Evolutionary conservation across 805 yeast genomes (phyloP), one percentile per base, ranked within the genome.

Genomic region (Wickerhamiella kazuoi): DNA sequence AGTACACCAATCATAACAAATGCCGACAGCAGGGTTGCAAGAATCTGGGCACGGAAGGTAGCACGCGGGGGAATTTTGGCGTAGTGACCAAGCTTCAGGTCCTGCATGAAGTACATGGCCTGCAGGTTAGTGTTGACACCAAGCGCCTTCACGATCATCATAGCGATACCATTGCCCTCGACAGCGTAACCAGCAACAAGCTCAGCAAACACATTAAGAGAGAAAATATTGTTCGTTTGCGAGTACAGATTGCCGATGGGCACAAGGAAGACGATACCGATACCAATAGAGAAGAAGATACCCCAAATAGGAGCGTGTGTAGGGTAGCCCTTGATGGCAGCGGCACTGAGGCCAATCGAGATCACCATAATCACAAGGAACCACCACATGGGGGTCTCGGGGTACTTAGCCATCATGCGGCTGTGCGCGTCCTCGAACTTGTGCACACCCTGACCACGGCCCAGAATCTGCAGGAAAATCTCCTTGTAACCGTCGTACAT

Each of bases 41-140:
- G 43, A 63, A 45, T 20, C 41, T 60, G 64, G 3, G 50, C 57
- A 16, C 66, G 47, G 51, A 62, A 64, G 33, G 59, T 45, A 4
- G 67, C 59, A 32, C 66, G 55, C 23, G 68, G 68, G 6, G 68
- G 62, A 13, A 64, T 44, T 34, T 60, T 61, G 24, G 59, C 53
- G 45, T 63, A 63, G 48, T 62, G 67, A 14, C 53, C 48, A 23
- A 71, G 53, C 47, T 76, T 76, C 59, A 69, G 69, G 50, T 74
- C 78, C 3, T 65, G 56, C 35, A 71, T 60, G 52, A 65, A 74
- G 46, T 64, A 62, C 32, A 67, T 62, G 1, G 79, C 76, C 50
- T 75, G 79, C 30, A 70, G 68, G 48, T 72, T 78, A 42, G 74
- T 71, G 49, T 72, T 74, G 50, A 64, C 65, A 20, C 79, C 79